A percentile compares a stretch with the other conserved stretches of the same genome.
These are phyloP conservation scores for Hortaea werneckii DNA, from an alignment of 2,329 filamentous ascomycete species.

Conservation along the genomic window DNA sequence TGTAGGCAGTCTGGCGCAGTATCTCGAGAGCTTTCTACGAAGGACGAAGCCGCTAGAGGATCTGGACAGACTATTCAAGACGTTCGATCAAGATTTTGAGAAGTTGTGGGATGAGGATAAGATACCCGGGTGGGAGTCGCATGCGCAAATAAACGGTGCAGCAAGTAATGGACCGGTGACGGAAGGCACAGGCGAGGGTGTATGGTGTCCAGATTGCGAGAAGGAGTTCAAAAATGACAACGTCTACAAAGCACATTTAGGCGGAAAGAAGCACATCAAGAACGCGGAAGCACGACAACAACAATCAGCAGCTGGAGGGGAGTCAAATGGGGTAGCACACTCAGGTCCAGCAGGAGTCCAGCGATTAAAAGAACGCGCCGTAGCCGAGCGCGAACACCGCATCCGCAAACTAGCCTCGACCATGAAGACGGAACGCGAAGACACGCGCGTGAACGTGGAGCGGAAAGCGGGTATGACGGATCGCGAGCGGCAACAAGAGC, in stretches of 20 bases:
- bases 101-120: constrained; percentile 71
- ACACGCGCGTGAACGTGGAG: constrained; percentile 90
- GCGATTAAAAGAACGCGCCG: constrained; percentile 73
- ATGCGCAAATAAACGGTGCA: constrained; percentile 15
- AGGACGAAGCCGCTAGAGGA: constrained; percentile 79
- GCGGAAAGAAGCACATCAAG: constrained; percentile 85
- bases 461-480: constrained; percentile 97
- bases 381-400: constrained; percentile 80
- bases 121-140: constrained; percentile 64
- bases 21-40: constrained; percentile 81
- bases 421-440: constrained; percentile 78
- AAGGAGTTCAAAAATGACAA: constrained; percentile 95
- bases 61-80: constrained; percentile 62
- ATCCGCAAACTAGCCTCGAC: constrained; percentile 68
- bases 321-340: constrained; percentile 9
- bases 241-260: constrained; percentile 81
- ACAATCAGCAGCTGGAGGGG: constrained; percentile 11
- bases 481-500: constrained; percentile 83
- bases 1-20: constrained; percentile 65
- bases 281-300: constrained; percentile 57
- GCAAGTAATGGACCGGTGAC: constrained; percentile 32
- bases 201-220: constrained; percentile 86
- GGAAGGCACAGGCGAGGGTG: constrained; percentile 53
- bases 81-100: constrained; percentile 77
- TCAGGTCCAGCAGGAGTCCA: constrained; percentile 10